Conservation (phyloP, 1,284 basidiomycete species). For the Ceratobasidium sp. region DNA sequence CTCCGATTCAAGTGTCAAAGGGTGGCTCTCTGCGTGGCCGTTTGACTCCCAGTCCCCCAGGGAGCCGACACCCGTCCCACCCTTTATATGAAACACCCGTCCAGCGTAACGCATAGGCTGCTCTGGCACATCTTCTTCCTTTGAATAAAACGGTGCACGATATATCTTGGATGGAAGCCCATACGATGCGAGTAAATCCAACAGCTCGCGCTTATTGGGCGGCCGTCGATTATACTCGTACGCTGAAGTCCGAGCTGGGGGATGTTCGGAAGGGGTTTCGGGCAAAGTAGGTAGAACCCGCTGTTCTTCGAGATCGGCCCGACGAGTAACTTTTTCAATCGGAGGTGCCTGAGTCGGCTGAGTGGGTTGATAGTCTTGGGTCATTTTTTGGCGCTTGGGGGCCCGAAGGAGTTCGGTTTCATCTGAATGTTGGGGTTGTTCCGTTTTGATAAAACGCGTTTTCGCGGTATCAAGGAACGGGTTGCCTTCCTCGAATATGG, state of each 20-base stretch:
- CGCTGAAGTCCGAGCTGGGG: slow-evolving; percentile 47
- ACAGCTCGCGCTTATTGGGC: slow-evolving; percentile 63
- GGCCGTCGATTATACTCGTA: slow-evolving; percentile 64
- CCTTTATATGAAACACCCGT: slow-evolving; percentile 72
- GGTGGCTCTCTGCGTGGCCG: not conserved
- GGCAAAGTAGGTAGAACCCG: not conserved
- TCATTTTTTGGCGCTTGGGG: slow-evolving; percentile 13
- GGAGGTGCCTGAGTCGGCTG: not conserved
- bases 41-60: slow-evolving; percentile 62
- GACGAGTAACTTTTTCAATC: slow-evolving; percentile 2
- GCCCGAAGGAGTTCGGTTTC: slow-evolving; percentile 4
- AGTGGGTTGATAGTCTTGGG: slow-evolving; percentile 2
- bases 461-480: slow-evolving; percentile 16
- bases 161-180: slow-evolving; percentile 72
- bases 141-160: slow-evolving; percentile 79
- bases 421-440: slow-evolving; percentile 3
- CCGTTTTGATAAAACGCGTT: not conserved
- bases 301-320: slow-evolving; percentile 28
- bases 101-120: slow-evolving; percentile 81
- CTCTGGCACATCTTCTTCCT: slow-evolving; percentile 72
- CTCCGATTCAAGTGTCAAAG: slow-evolving; percentile 25
- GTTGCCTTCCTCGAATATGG: slow-evolving; percentile 40
- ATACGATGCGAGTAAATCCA: slow-evolving; percentile 60
- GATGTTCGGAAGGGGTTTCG: not conserved
- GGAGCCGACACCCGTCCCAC: slow-evolving; percentile 60